phyloP scores from a whole-genome alignment of 768 basidiomycete genomes.

The Suillus plorans region DNA sequence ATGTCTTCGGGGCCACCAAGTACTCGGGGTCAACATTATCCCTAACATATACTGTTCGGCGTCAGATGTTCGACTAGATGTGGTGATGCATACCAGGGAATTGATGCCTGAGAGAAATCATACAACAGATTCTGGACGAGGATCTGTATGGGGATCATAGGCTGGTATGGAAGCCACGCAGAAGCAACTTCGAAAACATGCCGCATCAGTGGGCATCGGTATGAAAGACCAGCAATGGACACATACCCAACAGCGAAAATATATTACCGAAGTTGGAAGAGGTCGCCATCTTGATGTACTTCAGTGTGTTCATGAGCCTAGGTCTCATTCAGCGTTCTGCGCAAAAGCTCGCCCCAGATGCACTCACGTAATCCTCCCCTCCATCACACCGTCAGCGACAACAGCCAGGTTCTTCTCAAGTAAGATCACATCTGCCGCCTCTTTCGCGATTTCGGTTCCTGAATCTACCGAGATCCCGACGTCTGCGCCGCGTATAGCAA shows the following conservation, averaged over 20 bases:
- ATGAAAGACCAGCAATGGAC: not conserved
- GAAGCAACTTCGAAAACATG: constrained; percentile 27
- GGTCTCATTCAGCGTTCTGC: constrained; percentile 12
- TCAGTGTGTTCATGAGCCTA: constrained; percentile 36
- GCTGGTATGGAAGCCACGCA: constrained; percentile 38
- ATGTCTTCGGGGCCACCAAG: constrained; percentile 29
- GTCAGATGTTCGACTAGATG: not conserved
- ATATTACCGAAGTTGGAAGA: constrained; percentile 37
- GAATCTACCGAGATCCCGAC: constrained; percentile 35
- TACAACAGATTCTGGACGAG: constrained; percentile 34
- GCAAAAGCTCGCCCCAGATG: not conserved
- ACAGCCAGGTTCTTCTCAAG: constrained; percentile 37
- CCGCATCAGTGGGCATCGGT: not conserved
- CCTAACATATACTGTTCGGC: constrained; percentile 19
- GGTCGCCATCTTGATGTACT: constrained; percentile 39
- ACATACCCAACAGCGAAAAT: constrained; percentile 31
- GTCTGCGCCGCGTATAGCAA: constrained; percentile 32
- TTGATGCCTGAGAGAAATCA: constrained; percentile 37
- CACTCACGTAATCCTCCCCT: constrained; percentile 33
- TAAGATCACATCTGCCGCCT: constrained; percentile 37
- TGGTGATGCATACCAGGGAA: constrained; percentile 28
- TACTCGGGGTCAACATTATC: constrained; percentile 39
- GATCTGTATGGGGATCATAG: constrained; percentile 34
- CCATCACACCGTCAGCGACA: constrained; percentile 32
- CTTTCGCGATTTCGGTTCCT: constrained; percentile 36